These are phyloP conservation scores for Ogataea henricii DNA, from an alignment of 805 yeast species.

Conservation along the genomic window DNA sequence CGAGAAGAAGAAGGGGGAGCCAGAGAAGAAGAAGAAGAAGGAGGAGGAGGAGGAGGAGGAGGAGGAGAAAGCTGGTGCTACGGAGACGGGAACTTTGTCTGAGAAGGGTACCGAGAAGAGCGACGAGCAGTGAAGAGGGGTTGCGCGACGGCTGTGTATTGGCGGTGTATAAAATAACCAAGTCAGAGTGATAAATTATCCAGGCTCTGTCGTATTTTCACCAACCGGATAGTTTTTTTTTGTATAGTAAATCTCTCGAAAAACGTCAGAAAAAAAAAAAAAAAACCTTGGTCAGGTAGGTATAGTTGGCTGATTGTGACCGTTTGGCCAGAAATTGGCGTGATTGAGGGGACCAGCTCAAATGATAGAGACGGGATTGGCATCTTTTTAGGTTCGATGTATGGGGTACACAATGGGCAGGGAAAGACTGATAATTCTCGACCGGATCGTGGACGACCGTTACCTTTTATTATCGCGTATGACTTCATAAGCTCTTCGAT, in stretches of 20 bases:
- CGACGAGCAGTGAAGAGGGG: background rate
- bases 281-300: no score
- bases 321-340: no score
- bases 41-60: background rate
- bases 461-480: background rate
- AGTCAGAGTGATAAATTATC: no score
- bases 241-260: background rate
- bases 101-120: no score
- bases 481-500: constrained; percentile 8
- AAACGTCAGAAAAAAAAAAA: no score
- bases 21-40: background rate
- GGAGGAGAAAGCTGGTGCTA: constrained; percentile 3
- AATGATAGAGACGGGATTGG: background rate
- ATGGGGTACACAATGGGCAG: background rate
- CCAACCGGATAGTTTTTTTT: background rate
- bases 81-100: no score
- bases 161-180: background rate
- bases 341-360: background rate
- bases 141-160: background rate
- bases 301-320: no score
- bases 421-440: background rate
- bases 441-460: background rate
- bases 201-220: no score
- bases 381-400: background rate
- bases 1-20: no score